A percentile compares a stretch with the other conserved stretches of the same genome.
phyloP scores from a whole-genome alignment of 495 filamentous ascomycete genomes.

The Penicillium parvum region DNA sequence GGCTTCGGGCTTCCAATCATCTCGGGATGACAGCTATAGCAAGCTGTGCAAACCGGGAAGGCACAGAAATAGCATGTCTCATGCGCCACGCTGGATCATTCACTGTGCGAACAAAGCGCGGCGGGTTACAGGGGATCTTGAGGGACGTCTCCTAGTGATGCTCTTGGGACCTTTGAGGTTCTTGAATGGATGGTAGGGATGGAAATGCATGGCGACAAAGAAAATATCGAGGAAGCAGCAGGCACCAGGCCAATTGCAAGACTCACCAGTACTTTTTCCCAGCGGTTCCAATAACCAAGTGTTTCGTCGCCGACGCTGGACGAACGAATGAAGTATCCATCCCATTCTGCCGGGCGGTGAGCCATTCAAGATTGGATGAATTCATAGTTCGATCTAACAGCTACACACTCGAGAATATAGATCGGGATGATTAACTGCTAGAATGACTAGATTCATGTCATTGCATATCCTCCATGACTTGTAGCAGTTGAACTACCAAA shows the following conservation, averaged over 20 bases:
- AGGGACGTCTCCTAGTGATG: constrained; percentile 9
- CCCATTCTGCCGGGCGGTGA: constrained; percentile 26
- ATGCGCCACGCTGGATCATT: constrained; percentile 25
- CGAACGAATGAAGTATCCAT: constrained; percentile 24
- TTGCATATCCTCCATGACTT: no score
- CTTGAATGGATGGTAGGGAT: constrained; percentile 1
- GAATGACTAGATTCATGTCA: no score
- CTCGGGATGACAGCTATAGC: constrained; percentile 8
- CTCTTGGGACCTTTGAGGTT: constrained; percentile 9
- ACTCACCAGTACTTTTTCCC: constrained; percentile 22
- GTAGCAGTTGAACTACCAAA: no score
- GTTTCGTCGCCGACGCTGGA: constrained; percentile 15
- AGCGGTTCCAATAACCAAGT: constrained; percentile 10
- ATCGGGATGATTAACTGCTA: no score
- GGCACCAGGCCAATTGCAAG: constrained; percentile 1
- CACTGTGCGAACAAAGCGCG: constrained; percentile 27
- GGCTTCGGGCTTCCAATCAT: constrained; percentile 12
- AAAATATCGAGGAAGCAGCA: background rate
- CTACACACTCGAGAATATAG: no score
- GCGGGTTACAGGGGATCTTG: constrained; percentile 17
- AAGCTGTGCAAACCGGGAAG: constrained; percentile 34
- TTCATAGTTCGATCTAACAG: no score
- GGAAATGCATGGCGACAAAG: constrained; percentile 3
- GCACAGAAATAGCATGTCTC: constrained; percentile 29
- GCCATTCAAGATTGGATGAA: no score